Evolutionary conservation across 805 yeast species (phyloP).

Genomic region (fission yeast (Schizosaccharomyces pombe)): DNA sequence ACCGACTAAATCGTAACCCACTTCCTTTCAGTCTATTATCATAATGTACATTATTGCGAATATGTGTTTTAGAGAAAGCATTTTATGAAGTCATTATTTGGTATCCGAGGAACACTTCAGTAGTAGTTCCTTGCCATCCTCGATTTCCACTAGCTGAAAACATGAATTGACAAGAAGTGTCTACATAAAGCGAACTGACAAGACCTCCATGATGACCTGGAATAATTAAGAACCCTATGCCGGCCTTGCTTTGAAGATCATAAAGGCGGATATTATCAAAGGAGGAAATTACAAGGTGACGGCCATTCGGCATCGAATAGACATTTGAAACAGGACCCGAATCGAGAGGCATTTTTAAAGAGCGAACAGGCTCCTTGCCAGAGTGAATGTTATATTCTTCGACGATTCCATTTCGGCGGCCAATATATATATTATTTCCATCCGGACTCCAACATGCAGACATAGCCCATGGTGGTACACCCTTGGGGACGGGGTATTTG

Average conservation of each 20-base stretch:
- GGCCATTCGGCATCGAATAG: constrained; percentile 53
- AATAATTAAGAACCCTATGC: constrained; percentile 54
- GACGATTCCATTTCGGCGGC: constrained; percentile 41
- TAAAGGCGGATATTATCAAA: constrained; percentile 72
- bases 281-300: constrained; percentile 69
- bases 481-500: constrained; percentile 30
- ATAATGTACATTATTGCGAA: too few relatives aligned
- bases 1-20: too few relatives aligned
- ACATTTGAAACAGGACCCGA: constrained; percentile 81
- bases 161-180: constrained; percentile 71
- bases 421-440: constrained; percentile 60
- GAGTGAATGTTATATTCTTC: constrained; percentile 21
- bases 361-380: constrained; percentile 27
- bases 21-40: too few relatives aligned
- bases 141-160: constrained; percentile 81
- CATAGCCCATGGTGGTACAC: constrained; percentile 86
- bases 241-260: constrained; percentile 28
- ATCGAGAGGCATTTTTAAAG: constrained; percentile 54
- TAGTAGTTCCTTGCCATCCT: constrained; percentile 75
- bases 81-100: too few relatives aligned
- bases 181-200: constrained; percentile 52
- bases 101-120: constrained; percentile 62
- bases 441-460: constrained; percentile 62
- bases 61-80: too few relatives aligned
- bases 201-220: constrained; percentile 96